Percentiles rank a stretch among this genome's conserved stretches.
Conservation (phyloP, 306 rosid genomes). For the Vigna angularis region DNA sequence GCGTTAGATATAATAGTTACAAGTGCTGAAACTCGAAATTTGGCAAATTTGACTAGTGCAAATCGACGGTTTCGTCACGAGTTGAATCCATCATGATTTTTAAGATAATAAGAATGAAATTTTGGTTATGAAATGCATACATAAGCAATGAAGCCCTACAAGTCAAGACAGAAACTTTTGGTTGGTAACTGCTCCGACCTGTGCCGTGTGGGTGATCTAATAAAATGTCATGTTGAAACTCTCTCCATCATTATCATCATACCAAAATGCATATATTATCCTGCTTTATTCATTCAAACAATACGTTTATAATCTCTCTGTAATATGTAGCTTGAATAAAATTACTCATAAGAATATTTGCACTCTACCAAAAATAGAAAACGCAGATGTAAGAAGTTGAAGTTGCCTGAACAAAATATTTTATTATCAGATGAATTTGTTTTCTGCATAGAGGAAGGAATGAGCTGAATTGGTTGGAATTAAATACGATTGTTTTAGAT, state of each 20-base stretch:
- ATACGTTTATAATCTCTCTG: too few species aligned
- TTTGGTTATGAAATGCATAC: background rate
- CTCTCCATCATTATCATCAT: background rate
- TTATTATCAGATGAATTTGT: too few species aligned
- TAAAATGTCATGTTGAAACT: background rate
- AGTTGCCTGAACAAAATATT: too few species aligned
- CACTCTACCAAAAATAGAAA: too few species aligned
- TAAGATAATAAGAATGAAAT: background rate
- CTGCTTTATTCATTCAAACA: too few species aligned
- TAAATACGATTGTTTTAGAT: too few species aligned
- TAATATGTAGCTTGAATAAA: too few species aligned
- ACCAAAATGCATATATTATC: background rate
- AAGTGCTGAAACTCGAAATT: background rate
- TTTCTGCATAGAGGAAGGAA: too few species aligned
- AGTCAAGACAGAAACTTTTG: constrained; percentile 53
- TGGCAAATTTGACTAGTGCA: background rate
- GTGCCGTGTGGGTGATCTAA: constrained; percentile 23
- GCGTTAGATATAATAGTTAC: background rate
- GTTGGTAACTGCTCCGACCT: constrained; percentile 45
- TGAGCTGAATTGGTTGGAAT: too few species aligned
- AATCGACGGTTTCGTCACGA: background rate
- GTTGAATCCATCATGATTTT: constrained; percentile 1
- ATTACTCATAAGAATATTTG: too few species aligned
- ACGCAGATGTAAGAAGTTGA: too few species aligned
- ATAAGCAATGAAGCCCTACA: constrained; percentile 42